Evolutionary conservation across 2,329 filamentous ascomycete genomes (phyloP).

Genomic region (Xylaria sp.): DNA sequence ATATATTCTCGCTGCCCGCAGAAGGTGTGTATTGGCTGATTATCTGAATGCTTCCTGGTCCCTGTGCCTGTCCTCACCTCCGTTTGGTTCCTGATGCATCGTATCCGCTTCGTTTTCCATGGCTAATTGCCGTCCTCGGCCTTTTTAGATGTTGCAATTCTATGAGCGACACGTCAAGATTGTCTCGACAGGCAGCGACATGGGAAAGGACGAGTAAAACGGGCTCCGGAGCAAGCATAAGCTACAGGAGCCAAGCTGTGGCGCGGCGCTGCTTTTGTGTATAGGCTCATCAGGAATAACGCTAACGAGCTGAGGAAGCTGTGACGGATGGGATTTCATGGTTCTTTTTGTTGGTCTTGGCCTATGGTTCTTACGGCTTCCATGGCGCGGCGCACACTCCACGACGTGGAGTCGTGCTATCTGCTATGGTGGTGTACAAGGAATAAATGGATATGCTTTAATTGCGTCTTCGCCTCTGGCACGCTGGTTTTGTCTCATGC

Average conservation of each 20-base stretch:
- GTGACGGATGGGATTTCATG: not conserved
- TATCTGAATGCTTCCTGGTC: not conserved
- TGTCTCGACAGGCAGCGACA: conserved; percentile 51
- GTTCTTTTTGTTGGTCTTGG: conserved; percentile 14
- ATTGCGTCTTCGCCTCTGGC: not conserved
- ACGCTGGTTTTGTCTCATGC: not conserved
- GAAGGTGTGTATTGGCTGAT: conserved; percentile 62
- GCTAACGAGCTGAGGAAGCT: conserved; percentile 1
- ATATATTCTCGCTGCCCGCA: conserved; percentile 83
- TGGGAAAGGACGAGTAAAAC: conserved; percentile 38
- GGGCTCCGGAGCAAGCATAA: not conserved
- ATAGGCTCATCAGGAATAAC: not conserved
- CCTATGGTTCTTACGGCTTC: conserved; percentile 10
- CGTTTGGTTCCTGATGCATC: not conserved
- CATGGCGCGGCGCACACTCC: not conserved
- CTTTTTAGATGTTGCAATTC: conserved; percentile 66
- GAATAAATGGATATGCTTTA: conserved; percentile 8
- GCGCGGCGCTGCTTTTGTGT: conserved; percentile 3
- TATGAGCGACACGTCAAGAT: conserved; percentile 69
- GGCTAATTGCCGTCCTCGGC: conserved; percentile 24
- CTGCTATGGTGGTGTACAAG: conserved; percentile 9
- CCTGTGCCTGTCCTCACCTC: not conserved
- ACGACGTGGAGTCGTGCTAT: not conserved
- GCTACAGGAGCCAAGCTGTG: not conserved
- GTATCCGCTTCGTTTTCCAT: not conserved